Evolutionary conservation across 78 protist genomes (phyloP).

Genomic region (Mastigamoeba balamuthi): DNA sequence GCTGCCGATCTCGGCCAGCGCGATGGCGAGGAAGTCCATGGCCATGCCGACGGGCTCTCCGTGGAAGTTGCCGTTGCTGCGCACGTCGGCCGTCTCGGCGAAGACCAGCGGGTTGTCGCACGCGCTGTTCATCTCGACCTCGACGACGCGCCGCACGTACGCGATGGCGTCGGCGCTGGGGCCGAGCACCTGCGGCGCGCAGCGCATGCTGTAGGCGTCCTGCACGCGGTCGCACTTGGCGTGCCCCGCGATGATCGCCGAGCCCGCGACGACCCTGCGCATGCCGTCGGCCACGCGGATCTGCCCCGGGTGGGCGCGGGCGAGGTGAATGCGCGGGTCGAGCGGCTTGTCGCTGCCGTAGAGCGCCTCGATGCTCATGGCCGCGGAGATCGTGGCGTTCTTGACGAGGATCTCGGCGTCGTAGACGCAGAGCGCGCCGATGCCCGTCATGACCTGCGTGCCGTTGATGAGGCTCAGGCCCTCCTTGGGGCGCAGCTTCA

Average conservation of each 20-base stretch:
- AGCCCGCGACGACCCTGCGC: slow-evolving; percentile 26
- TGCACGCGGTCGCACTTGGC: slow-evolving; percentile 66
- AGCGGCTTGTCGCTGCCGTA: slow-evolving; percentile 41
- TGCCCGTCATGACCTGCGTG: slow-evolving; percentile 73
- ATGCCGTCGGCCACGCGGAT: slow-evolving; percentile 26
- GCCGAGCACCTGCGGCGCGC: slow-evolving; percentile 85
- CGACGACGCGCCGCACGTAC: slow-evolving; percentile 46
- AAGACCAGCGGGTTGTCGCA: slow-evolving; percentile 93
- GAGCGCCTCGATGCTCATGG: slow-evolving; percentile 75
- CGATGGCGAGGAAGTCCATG: slow-evolving; percentile 72
- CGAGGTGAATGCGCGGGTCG: slow-evolving; percentile 56
- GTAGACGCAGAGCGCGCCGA: slow-evolving; percentile 34
- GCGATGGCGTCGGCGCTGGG: slow-evolving; percentile 57
- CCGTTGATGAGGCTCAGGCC: slow-evolving; percentile 90
- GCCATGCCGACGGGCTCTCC: slow-evolving; percentile 69
- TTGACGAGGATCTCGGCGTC: slow-evolving; percentile 4
- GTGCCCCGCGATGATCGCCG: slow-evolving; percentile 41
- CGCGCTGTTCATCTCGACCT: slow-evolving; percentile 76
- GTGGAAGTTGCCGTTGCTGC: slow-evolving; percentile 73
- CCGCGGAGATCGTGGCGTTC: slow-evolving; percentile 54
- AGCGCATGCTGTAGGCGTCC: slow-evolving; percentile 81
- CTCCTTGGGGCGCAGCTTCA: slow-evolving; percentile 63
- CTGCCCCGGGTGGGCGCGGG: slow-evolving; percentile 75
- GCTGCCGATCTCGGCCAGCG: slow-evolving; percentile 63
- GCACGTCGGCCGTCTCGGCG: slow-evolving; percentile 7